These are phyloP conservation scores for Apiospora hydei DNA, from an alignment of 2,329 filamentous ascomycete species.

Conservation along the genomic window DNA sequence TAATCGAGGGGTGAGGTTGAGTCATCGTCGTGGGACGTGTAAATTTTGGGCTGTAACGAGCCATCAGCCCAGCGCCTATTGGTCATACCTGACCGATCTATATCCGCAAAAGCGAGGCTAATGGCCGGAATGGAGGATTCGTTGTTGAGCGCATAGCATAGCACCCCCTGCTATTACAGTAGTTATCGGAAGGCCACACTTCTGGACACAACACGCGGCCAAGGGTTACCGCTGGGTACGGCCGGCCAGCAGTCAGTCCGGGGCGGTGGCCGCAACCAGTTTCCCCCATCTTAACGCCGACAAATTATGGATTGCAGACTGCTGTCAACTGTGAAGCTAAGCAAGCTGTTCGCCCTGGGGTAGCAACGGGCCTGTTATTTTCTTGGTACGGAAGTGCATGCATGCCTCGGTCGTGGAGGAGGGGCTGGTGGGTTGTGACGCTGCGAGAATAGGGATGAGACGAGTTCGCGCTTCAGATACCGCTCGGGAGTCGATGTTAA, in stretches of 20 bases:
- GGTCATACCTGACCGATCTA: constrained; percentile 20
- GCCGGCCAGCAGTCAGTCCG: neutral
- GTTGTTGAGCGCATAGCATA: constrained; percentile 11
- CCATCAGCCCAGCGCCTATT: constrained; percentile 13
- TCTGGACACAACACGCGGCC: neutral
- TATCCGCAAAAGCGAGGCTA: constrained; percentile 19
- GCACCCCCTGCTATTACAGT: neutral
- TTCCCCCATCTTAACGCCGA: constrained; percentile 7
- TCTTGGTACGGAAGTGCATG: neutral
- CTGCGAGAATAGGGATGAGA: constrained; percentile 13
- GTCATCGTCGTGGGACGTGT: constrained; percentile 24
- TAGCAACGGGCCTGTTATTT: constrained; percentile 1
- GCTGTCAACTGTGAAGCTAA: constrained; percentile 15
- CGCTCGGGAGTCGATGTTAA: neutral
- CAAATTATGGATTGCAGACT: constrained; percentile 15
- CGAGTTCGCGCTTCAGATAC: neutral
- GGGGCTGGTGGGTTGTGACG: constrained; percentile 1
- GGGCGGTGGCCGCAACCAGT: constrained; percentile 1
- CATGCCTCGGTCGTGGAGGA: constrained; percentile 10
- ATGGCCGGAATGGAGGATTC: constrained; percentile 2
- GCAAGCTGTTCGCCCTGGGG: constrained; percentile 4
- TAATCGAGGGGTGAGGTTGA: constrained; percentile 24
- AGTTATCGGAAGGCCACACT: neutral
- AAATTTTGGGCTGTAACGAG: constrained; percentile 21
- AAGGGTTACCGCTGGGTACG: constrained; percentile 14